Conservation (phyloP, 495 filamentous ascomycete species). For the Beverwykella pulmonaria region DNA sequence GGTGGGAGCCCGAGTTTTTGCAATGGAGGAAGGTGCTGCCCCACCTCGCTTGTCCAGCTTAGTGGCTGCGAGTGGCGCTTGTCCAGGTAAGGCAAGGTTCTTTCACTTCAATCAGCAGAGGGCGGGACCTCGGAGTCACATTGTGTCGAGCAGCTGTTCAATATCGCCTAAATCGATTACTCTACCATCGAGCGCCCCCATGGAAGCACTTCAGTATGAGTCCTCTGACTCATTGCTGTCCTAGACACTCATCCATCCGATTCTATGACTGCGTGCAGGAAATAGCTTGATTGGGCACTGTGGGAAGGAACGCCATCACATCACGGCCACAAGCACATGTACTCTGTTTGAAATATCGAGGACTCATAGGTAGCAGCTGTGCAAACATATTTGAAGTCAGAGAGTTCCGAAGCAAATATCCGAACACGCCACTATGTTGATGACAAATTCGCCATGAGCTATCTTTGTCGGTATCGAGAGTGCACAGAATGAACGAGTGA, state of each 20-base stretch:
- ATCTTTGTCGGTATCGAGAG: background rate
- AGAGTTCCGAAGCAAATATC: background rate
- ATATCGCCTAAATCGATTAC: background rate
- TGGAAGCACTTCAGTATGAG: background rate
- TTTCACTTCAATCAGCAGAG: background rate
- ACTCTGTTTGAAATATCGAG: no score
- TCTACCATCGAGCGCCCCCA: background rate
- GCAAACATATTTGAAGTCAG: no score
- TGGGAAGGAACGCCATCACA: no score
- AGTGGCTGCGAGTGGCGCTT: constrained; percentile 1
- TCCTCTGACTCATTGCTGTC: background rate
- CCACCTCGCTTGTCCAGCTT: constrained; percentile 8
- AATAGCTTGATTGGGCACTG: background rate
- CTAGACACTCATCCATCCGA: background rate
- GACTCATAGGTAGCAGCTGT: no score
- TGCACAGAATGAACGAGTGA: background rate
- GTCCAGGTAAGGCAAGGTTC: no score
- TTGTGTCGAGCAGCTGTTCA: no score
- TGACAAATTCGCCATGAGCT: background rate
- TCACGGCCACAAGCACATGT: no score
- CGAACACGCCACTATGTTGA: background rate
- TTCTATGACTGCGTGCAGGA: background rate
- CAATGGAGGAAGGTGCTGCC: background rate
- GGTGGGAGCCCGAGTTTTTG: constrained; percentile 14
- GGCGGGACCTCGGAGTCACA: no score